Evolutionary conservation across 2,329 filamentous ascomycete species (phyloP), one percentile per base, ranked within the genome.

Genomic region (Penicillium sp.): DNA sequence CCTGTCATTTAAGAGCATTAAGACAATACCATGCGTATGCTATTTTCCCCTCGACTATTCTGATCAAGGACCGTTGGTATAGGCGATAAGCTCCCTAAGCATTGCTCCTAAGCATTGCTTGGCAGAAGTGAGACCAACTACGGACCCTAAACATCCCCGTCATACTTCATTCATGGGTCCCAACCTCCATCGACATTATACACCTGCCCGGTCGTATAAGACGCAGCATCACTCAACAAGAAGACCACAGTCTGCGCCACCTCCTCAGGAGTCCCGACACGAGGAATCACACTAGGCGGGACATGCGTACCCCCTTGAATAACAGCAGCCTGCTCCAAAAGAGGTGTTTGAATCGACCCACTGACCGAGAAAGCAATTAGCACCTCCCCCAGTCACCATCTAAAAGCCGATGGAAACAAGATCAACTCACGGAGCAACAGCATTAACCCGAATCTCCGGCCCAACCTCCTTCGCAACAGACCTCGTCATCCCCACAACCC

Each of bases 101-200:
- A n/a, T n/a, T n/a, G n/a, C n/a, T n/a, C n/a, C n/a, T n/a, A n/a
- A n/a, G 23, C 23, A 25, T 6, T 25, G 23, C 23, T 6, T 25
- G 23, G 3, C 23, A 25, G 23, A 25, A 25, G 23, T 25, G 23
- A 6, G 6, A 25, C 23, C 6, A 25, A 25, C 3, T 6, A 25
- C n/a, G n/a, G n/a, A n/a, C n/a, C n/a, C n/a, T n/a, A n/a, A n/a
- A n/a, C n/a, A n/a, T n/a, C n/a, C n/a, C 23, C 6, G 23, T 6
- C 29, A 15, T 6, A 11, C 27, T 33, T 61, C 37, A 68, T 33
- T 61, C 37, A 68, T 18, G 62, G 55, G 57, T 71, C 61, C 73
- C 75, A 79, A 0, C 77, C 79, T 4, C 79, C 79, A 65, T 82
- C 79, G 22, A 81, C 75, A 49, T 67, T 74, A 45, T 77, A 71